Evolutionary conservation across 2,329 filamentous ascomycete species (phyloP).

Genomic region (Hypomyces perniciosus): DNA sequence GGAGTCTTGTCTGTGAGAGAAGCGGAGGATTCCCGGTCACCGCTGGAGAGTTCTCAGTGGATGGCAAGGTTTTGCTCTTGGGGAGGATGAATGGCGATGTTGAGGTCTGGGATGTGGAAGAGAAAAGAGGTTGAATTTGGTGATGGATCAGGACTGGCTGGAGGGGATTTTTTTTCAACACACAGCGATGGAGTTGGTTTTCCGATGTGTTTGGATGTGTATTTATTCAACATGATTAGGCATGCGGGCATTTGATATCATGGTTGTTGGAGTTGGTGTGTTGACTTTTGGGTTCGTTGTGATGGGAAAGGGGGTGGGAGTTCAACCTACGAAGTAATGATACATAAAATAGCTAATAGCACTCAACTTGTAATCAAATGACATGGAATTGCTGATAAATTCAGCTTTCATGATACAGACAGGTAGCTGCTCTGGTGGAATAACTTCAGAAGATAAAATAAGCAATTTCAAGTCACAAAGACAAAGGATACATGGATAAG

Average conservation of each 20-base stretch:
- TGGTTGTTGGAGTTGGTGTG: neutral
- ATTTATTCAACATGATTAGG: constrained; percentile 1
- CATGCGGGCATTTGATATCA: neutral
- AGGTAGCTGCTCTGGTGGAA: no score
- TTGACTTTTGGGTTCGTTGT: neutral
- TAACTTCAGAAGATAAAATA: no score
- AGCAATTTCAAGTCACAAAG: no score
- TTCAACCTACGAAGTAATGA: no score
- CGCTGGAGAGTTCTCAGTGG: constrained; percentile 29
- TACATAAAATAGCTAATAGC: no score
- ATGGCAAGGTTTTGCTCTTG: constrained; percentile 26
- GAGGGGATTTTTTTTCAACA: neutral
- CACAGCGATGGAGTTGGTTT: neutral
- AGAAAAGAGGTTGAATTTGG: constrained; percentile 5
- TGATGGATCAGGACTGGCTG: neutral
- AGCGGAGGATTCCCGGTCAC: constrained; percentile 25
- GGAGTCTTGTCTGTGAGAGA: constrained; percentile 25
- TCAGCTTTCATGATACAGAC: no score
- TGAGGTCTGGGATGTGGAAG: constrained; percentile 28
- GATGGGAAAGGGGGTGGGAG: neutral
- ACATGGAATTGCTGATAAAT: no score
- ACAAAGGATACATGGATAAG: neutral
- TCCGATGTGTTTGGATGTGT: neutral
- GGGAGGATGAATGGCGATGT: constrained; percentile 30
- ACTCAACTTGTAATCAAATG: no score